Evolutionary conservation across 2,329 filamentous ascomycete species (phyloP), one percentile per base, ranked within the genome.

Genomic region (Tolypocladium endophyticum): DNA sequence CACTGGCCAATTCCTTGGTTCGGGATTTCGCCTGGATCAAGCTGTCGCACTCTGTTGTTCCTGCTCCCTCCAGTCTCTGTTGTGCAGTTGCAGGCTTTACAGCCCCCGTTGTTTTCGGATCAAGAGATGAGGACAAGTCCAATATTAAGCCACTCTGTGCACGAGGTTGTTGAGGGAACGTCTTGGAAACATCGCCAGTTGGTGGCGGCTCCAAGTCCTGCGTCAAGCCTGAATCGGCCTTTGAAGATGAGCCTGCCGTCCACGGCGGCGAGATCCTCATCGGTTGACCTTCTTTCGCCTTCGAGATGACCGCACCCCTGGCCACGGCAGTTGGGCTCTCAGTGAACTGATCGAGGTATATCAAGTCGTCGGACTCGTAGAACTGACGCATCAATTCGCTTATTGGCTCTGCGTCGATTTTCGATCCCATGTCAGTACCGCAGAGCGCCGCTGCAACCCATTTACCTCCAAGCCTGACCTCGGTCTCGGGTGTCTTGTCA

Each of bases 1-100:
- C 36, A 8, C 59, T 57, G 2, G 67, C 52, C 23, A 69, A 36
- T 1, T 62, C 55, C 8, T 56, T 59, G 7, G 64, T 41, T 58
- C 59, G 55, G 12, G 5, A 36, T 57, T 67, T 61, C 12, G 62
- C 47, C 20, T 62, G 28, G 8, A 56, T 53, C 5, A 67, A 18
- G 20, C 65, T 54, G 38, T 62, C 60, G 11, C 36, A 63, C 55
- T 33, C 35, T 52, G 30, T 38, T 33, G 35, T 2, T 18, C 7
- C 6, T 20, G 28, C 58, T 25, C 54, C 50, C 1, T 28, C 1
- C 18, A 54, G 53, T 23, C 52, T 8, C 28, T 38, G 18, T 12
- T 18, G 16, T 52, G 28, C 3, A n/a, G 14, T 2, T 14, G 6
- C 23, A 25, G 43, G 1, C 25, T 30, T 4, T 52, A 25, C 25